Base-by-base conservation (phyloP, 2,329 filamentous ascomycete species). In the Shiraia sp. region DNA sequence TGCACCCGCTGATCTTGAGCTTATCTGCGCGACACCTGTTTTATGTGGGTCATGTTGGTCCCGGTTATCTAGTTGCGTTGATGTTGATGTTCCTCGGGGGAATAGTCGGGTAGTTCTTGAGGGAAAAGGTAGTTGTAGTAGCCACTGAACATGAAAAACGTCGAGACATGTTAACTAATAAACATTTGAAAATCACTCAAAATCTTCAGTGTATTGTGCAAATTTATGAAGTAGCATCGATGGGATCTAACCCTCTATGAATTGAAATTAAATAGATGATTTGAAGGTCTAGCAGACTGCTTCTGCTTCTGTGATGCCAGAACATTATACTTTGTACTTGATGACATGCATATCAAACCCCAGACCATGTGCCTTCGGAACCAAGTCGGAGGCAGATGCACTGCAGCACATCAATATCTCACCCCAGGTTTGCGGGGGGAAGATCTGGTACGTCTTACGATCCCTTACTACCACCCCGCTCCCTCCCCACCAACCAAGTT, bases 341-440 rank as follows among this genome's bases (percentile, higher is more conserved):
- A n/a, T n/a, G n/a, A n/a, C n/a, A n/a, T n/a, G n/a, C n/a, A n/a
- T n/a, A n/a, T n/a, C n/a, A n/a, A 22, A 22, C 19, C 19, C 19
- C 19, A 22, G 19, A 8, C 16, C 30, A 23, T 17, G n/a, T 22
- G 4, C 19, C 19, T 8, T 22, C 19, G 41, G 25, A 31, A 35
- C 29, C 31, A 36, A 38, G 32, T n/a, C 41, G 36, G 26, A 44
- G 34, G 17, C 10, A 8, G 14, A 27, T 16, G 25, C 13, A 24
- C 32, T 14, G 13, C 14, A 37, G 16, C n/a, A 17, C 38, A 22
- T 22, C 8, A 22, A 8, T 22, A 4, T 8, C 19, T 22, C 19
- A 22, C 19, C 19, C 17, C 36, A 23, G 17, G 40, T 17, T 27
- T 43, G 38, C 27, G 40, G 54, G 39, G 46, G 54, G 39, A 44